Evolutionary conservation across 805 yeast genomes (phyloP).

Genomic region (Barnettozyma salicaria): DNA sequence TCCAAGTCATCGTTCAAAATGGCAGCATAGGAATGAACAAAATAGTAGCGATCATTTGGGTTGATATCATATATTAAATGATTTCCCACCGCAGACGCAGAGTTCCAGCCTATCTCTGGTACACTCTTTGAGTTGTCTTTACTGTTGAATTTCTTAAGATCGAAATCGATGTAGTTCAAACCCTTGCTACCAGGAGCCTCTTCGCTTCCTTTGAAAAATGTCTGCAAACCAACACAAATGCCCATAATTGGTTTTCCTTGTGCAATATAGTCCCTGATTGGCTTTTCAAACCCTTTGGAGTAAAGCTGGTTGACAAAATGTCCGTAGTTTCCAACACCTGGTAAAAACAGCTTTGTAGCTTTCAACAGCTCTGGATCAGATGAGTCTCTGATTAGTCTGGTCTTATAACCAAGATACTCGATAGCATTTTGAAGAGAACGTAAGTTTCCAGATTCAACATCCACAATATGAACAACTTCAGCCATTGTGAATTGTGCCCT

Average conservation of each 20-base stretch:
- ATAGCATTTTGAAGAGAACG: conserved; percentile 88
- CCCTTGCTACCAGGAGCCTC: conserved; percentile 65
- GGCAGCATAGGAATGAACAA: conserved; percentile 92
- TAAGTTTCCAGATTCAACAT: conserved; percentile 90
- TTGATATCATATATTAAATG: conserved; percentile 54
- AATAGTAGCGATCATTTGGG: conserved; percentile 71
- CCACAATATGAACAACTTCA: conserved; percentile 59
- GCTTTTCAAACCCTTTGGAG: conserved; percentile 55
- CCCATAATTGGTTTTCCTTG: conserved; percentile 93
- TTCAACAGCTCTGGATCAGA: conserved; percentile 44
- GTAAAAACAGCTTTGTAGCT: conserved; percentile 63
- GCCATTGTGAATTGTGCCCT: conserved; percentile 14
- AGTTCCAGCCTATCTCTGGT: conserved; percentile 97
- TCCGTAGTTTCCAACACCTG: conserved; percentile 97
- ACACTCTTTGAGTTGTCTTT: conserved; percentile 61
- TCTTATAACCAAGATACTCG: conserved; percentile 65
- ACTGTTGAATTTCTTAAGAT: conserved; percentile 55
- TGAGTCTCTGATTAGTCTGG: conserved; percentile 53
- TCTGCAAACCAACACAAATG: conserved; percentile 93
- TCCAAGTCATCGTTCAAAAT: conserved; percentile 39
- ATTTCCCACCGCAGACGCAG: conserved; percentile 28
- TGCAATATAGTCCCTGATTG: conserved; percentile 57
- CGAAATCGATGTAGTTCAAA: conserved; percentile 48
- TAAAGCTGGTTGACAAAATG: conserved; percentile 76
- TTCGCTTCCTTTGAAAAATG: conserved; percentile 67